Conservation (phyloP, 306 rosid genomes). For the Quercus ilex region DNA sequence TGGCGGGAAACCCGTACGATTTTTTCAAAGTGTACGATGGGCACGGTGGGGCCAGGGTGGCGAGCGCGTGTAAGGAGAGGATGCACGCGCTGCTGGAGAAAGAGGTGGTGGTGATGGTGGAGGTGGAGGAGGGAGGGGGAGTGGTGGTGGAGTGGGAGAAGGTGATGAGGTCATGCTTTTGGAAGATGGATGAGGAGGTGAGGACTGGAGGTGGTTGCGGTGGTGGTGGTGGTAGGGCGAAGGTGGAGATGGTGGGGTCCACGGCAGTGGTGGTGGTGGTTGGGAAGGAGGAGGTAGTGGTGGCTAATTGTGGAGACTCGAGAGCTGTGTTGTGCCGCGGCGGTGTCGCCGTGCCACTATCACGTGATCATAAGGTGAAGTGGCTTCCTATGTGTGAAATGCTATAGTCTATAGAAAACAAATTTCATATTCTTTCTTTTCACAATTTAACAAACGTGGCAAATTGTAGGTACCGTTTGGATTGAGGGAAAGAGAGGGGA, state of each 20-base stretch:
- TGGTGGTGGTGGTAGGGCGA: neutral
- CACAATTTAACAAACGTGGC: too few species aligned
- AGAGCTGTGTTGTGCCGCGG: slow-evolving; percentile 54
- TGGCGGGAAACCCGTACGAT: slow-evolving; percentile 13
- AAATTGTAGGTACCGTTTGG: too few species aligned
- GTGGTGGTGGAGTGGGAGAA: slow-evolving; percentile 47
- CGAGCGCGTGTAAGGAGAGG: slow-evolving; percentile 58
- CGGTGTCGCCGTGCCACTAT: slow-evolving; percentile 50
- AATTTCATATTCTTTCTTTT: too few species aligned
- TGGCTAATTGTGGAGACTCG: slow-evolving; percentile 64
- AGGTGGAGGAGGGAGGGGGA: neutral
- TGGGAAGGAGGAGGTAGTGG: slow-evolving; percentile 43
- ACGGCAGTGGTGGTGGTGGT: slow-evolving; percentile 56
- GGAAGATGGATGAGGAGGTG: slow-evolving; percentile 61
- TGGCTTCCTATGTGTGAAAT: neutral
- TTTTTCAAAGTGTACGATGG: slow-evolving; percentile 69
- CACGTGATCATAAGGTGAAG: slow-evolving; percentile 60
- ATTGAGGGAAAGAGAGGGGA: too few species aligned
- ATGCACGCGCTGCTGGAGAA: slow-evolving; percentile 50
- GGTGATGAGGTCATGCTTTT: slow-evolving; percentile 40
- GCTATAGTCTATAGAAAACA: too few species aligned
- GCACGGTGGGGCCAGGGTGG: slow-evolving; percentile 52
- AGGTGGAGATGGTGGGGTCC: slow-evolving; percentile 33
- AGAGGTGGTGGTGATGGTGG: slow-evolving; percentile 21
- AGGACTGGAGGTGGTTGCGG: neutral